Evolutionary conservation across 2,329 filamentous ascomycete genomes (phyloP).

Genomic region (Dendryphion nanum): DNA sequence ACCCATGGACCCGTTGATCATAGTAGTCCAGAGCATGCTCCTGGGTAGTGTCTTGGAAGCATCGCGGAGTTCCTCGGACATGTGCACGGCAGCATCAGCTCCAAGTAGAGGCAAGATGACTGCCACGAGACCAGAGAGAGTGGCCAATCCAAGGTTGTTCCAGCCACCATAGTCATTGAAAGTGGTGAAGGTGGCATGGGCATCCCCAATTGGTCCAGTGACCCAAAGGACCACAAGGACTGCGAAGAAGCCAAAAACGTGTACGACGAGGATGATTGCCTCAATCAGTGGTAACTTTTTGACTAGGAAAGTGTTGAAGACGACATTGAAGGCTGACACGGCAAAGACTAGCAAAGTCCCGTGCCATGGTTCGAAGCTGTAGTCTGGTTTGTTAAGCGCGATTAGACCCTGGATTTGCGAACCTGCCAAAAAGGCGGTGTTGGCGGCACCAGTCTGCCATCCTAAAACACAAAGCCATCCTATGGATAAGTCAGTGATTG

Average conservation of each 20-base stretch:
- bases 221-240: conserved; percentile 42
- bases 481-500: no score
- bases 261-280: conserved; percentile 37
- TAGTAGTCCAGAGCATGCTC: conserved; percentile 42
- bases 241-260: conserved; percentile 47
- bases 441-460: conserved; percentile 52
- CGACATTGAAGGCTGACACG: conserved; percentile 43
- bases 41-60: conserved; percentile 42
- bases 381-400: conserved; percentile 44
- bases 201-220: conserved; percentile 22
- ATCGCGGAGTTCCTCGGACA: conserved; percentile 46
- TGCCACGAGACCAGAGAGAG: conserved; percentile 44
- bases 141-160: conserved; percentile 35
- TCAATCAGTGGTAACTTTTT: conserved; percentile 33
- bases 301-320: conserved; percentile 41
- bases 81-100: conserved; percentile 43
- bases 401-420: conserved; percentile 47
- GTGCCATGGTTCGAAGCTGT: conserved; percentile 46
- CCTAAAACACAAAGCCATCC: conserved; percentile 50
- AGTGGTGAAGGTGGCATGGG: no score
- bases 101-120: conserved; percentile 12
- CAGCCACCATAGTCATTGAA: no score
- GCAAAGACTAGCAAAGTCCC: conserved; percentile 50
- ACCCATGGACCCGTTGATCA: conserved; percentile 39
- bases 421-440: conserved; percentile 48